Evolutionary conservation across 1,139 yeast genomes (phyloP), one percentile per base, ranked within the genome.

Genomic region (Suhomyces taliae): DNA sequence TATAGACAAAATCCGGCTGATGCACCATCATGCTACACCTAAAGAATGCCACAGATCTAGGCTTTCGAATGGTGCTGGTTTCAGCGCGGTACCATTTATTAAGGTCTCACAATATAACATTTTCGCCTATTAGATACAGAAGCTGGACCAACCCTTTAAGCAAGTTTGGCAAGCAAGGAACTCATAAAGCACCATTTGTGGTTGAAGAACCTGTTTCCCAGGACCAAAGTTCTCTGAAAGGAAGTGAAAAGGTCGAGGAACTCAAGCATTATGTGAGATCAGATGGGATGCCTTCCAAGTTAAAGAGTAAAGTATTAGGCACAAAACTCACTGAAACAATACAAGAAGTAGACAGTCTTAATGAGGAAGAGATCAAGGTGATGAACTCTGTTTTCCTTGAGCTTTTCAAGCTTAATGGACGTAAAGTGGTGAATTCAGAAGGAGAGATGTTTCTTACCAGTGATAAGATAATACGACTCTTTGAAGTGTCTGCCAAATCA

Each of bases 201-300:
- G 35, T 43, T 24, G 47, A 43, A 36, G 45, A 42, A 8, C 35
- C 27, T 4, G 32, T 6, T 4, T 6, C 14, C 3, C 7, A 12
- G 15, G 35, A 33, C 6, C 14, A 12, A 11, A 33, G n/a, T 5
- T 15, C 19, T 3, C 27, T 9, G 27, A 27, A 32, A 29, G 27
- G 32, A 9, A 33, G 32, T 31, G 9, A 29, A 34, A 40, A 40
- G 29, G 37, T 48, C n/a, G 43, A 48, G 24, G 41, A 40, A 26
- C 45, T 67, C 43, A 66, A 59, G 42, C 70, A 67, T 48, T 61
- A 63, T 40, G 54, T 66, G 12, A 62, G 64, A 41, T 53, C 62
- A 7, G 57, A 61, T 11, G 76, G 70, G 26, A 55, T 69, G 19
- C 63, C 69, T 1, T 37, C 41, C 5, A 54, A 54, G 1, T 46